Evolutionary conservation across 1,284 basidiomycete species (phyloP), one percentile per base, ranked within the genome.

Genomic region (Porodaedalea pini): DNA sequence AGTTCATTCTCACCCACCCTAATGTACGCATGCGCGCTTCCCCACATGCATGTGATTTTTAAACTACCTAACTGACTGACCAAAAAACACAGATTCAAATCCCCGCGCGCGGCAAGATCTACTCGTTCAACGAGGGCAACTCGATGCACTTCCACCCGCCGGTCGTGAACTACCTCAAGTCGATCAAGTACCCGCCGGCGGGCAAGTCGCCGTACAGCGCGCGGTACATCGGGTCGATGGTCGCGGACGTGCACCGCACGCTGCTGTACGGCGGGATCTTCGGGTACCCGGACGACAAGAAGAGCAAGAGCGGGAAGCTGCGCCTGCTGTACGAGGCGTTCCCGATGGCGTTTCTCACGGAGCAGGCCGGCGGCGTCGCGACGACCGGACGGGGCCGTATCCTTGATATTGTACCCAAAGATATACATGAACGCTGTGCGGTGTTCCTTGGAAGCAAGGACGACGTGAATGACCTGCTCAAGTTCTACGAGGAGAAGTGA

Each of bases 91-190:
- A 90, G 88, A 99, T 99, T 74, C 83, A 85, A 72, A 90, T 99
- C 64, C 97, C 97, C 4, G 66, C 83, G 23, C 88, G 97, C 57
- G 97, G 97, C 65, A 99, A 99, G 79, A 99, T 99, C 70, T 99
- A 99, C 79, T 98, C 95, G 17, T 96, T 98, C 82, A 99, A 99
- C 76, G 97, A 99, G 76, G 96, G 96, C 63, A 99, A 99, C 77
- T 85, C 92, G 54, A 80, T 90, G 80, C 95, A 94, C 78, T 99
- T 97, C 81, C 81, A 97, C 76, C 78, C 85, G 52, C 92, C 92
- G 13, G 90, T 92, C 54, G 76, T 78, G 64, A 84, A 88, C 60
- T 99, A 98, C 77, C 83, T 99, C 62, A 88, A 97, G 63, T 92
- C 88, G 65, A 93, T 99, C 83, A 99, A 99, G 75, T 96, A 79